These are phyloP conservation scores for Colletotrichum eremochloae DNA, from an alignment of 2,329 filamentous ascomycete genomes.

Conservation along the genomic window DNA sequence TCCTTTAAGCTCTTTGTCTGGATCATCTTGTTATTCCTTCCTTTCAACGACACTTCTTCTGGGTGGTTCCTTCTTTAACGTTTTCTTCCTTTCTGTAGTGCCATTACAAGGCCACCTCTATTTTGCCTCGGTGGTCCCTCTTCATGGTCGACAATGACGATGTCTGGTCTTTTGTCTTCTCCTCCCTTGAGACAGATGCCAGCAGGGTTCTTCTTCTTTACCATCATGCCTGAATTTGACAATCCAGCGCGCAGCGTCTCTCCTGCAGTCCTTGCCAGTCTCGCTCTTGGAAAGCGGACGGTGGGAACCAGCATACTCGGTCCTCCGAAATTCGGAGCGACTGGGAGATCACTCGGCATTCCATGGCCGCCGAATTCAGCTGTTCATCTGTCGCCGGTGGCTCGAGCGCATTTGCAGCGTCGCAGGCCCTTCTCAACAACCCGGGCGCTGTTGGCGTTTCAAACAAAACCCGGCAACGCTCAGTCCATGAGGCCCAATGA, in stretches of 20 bases:
- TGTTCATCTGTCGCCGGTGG: conserved; percentile 12
- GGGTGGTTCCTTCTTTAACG: background rate
- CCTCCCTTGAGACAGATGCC: background rate
- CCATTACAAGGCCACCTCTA: too few species aligned
- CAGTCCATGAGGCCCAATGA: conserved; percentile 9
- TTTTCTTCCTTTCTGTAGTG: background rate
- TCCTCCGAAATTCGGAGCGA: background rate
- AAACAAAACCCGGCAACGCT: conserved; percentile 9
- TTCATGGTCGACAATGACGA: background rate
- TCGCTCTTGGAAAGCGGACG: background rate
- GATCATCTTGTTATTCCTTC: background rate
- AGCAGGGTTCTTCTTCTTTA: background rate
- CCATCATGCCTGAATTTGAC: background rate
- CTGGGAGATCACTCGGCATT: background rate
- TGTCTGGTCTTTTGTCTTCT: background rate
- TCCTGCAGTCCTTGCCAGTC: background rate
- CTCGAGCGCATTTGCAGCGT: background rate
- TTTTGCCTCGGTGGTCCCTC: background rate
- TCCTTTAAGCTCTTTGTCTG: background rate
- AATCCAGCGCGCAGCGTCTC: background rate
- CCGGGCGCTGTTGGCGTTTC: conserved; percentile 21
- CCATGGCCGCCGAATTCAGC: background rate
- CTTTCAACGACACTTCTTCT: background rate
- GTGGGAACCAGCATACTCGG: too few species aligned
- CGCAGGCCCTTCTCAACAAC: conserved; percentile 12